These are phyloP conservation scores for Geotrichum ghanense DNA, from an alignment of 805 yeast species.

Conservation along the genomic window DNA sequence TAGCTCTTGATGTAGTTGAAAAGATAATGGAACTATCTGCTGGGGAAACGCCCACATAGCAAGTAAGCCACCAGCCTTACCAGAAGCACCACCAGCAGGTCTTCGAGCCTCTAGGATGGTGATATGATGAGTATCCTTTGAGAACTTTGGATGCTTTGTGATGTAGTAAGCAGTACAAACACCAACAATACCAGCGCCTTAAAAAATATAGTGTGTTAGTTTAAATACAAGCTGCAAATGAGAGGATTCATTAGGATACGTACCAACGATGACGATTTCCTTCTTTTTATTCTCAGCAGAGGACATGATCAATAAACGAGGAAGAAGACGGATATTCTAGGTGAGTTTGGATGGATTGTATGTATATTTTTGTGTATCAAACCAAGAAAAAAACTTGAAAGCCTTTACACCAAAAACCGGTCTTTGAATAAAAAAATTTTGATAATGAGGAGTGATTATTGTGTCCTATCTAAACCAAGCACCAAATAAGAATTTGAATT, in stretches of 20 bases:
- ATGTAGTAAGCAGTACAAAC: constrained; percentile 88
- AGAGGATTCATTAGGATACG: constrained; percentile 7
- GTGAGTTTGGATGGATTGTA: no score
- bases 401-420: no score
- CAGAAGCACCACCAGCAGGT: constrained; percentile 96
- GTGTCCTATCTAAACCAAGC: no score
- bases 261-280: constrained; percentile 74
- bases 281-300: constrained; percentile 33
- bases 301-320: not conserved
- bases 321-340: no score
- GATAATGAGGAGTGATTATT: no score
- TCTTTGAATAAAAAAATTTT: no score
- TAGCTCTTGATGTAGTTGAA: constrained; percentile 72
- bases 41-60: constrained; percentile 97
- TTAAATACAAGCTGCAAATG: not conserved
- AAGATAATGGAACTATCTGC: constrained; percentile 82
- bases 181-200: constrained; percentile 85
- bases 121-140: constrained; percentile 62
- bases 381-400: no score
- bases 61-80: constrained; percentile 92
- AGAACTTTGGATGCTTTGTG: constrained; percentile 71
- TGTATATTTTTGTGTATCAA: no score
- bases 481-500: no score
- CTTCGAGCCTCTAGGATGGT: constrained; percentile 80
- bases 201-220: constrained; percentile 9